phyloP scores from a whole-genome alignment of 148 eudicot genomes.

The Agrostemma githago region DNA sequence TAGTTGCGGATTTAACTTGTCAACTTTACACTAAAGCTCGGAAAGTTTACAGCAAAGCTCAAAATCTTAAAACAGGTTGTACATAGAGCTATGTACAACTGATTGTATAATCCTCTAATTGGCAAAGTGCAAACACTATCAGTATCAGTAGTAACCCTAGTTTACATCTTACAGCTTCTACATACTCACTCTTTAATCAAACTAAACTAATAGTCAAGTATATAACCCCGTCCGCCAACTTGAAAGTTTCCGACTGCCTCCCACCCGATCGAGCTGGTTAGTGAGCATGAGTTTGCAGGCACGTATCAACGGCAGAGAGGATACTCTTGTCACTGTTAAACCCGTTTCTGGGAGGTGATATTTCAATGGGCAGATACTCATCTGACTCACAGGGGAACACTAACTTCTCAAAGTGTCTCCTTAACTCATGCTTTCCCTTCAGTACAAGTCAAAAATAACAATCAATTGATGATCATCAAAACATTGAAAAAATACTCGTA shows the following conservation, averaged over 20 bases:
- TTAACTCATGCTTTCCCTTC: slow-evolving; percentile 22
- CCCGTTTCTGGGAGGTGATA: slow-evolving; percentile 27
- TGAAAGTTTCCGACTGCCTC: neutral
- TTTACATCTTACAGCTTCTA: neutral
- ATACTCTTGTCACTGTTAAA: neutral
- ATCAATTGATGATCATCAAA: neutral
- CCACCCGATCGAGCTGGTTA: too few relatives aligned
- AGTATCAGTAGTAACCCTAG: neutral
- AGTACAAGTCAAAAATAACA: neutral
- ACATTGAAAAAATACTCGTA: too few relatives aligned
- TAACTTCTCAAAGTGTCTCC: slow-evolving; percentile 9
- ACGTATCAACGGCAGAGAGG: neutral
- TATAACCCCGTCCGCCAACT: too few relatives aligned
- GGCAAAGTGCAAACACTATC: too few relatives aligned
- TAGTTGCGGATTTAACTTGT: too few relatives aligned
- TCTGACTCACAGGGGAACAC: slow-evolving; percentile 19
- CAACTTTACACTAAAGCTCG: too few relatives aligned
- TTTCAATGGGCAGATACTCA: slow-evolving; percentile 23
- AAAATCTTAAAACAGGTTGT: too few relatives aligned
- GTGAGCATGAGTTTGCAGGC: neutral
- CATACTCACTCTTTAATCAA: neutral
- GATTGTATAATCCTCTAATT: too few relatives aligned
- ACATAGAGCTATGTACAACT: too few relatives aligned
- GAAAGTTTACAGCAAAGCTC: too few relatives aligned
- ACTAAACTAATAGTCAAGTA: neutral